Evolutionary conservation across 1,284 basidiomycete species (phyloP), one percentile per base, ranked within the genome.

Genomic region (Ustilago vetiveriae): DNA sequence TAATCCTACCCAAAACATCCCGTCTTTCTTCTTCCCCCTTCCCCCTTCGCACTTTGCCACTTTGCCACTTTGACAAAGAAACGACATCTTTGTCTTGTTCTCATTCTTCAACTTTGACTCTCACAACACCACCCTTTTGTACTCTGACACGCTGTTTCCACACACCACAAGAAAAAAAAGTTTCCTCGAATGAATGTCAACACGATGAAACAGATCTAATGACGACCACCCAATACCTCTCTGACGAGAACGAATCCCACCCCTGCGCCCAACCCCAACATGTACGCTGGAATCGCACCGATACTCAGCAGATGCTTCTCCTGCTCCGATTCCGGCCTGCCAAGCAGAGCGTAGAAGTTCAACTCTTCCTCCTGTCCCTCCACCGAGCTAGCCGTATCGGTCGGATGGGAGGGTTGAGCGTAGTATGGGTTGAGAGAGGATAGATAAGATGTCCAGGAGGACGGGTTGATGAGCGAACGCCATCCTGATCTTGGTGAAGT

Each of bases 271-370:
- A 75, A 21, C 0, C 73, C 73, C 3, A 75, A 44, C 70, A 72
- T 72, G 62, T 75, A 75, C 4, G 73, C 65, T 4, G 73, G 73
- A 27, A 75, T 73, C 10, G 73, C 73, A 17, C 73, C 73, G 9
- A 75, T 45, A 22, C 39, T 26, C 1, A 72, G 39, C 7, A 66
- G 27, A 3, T 65, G 55, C 23, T 37, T 36, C 35, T 65, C 66
- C 13, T 58, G 26, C 16, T 53, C 59, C 6, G 32, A 32, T 24
- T 68, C 67, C 13, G 39, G 29, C 8, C 59, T 23, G 6, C 59
- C 66, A 10, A 69, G 48, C 4, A 69, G 48, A 1, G 54, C 66
- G 36, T 53, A 49, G 5, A 69, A 51, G 29, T 33, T 30, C 5
- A 57, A 33, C 26, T 55, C 52, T 3, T 65, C 72, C 0, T 70